These are phyloP conservation scores for Funneliformis geosporum DNA, from an alignment of 192 early-diverging fungal species.

Conservation along the genomic window DNA sequence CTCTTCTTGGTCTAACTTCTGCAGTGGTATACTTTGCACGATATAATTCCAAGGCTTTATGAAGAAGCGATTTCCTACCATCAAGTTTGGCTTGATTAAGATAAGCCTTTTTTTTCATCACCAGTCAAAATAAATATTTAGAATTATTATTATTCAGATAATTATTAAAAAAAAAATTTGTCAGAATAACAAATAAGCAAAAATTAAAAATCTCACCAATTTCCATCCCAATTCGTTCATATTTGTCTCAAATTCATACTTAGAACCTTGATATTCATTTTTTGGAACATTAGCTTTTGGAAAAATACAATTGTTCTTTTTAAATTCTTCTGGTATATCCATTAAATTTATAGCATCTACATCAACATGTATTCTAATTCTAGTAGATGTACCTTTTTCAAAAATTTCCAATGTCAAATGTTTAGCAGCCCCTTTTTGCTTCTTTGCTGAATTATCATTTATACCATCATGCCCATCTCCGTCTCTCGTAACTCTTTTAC, in stretches of 20 bases:
- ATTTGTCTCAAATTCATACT: slow-evolving; percentile 44
- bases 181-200: background rate
- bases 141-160: background rate
- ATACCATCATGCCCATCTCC: background rate
- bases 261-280: slow-evolving; percentile 35
- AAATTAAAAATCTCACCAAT: slow-evolving; percentile 43
- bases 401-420: slow-evolving; percentile 43
- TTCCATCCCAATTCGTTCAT: slow-evolving; percentile 71
- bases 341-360: slow-evolving; percentile 52
- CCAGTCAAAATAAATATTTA: slow-evolving; percentile 6
- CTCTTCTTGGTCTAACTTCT: slow-evolving; percentile 19
- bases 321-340: slow-evolving; percentile 47
- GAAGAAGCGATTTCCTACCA: slow-evolving; percentile 51
- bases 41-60: slow-evolving; percentile 56
- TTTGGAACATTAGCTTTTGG: slow-evolving; percentile 43
- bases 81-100: slow-evolving; percentile 45
- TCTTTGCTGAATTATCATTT: background rate
- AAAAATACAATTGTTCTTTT: slow-evolving; percentile 58
- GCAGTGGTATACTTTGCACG: slow-evolving; percentile 15
- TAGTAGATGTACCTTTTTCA: slow-evolving; percentile 37
- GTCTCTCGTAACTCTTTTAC: slow-evolving; percentile 40
- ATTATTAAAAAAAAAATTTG: background rate
- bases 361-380: slow-evolving; percentile 48
- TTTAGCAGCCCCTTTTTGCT: slow-evolving; percentile 6
- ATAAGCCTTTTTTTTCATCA: slow-evolving; percentile 33